Conservation (phyloP, 164 flowering plant genomes). For the Brasenia schreberi region DNA sequence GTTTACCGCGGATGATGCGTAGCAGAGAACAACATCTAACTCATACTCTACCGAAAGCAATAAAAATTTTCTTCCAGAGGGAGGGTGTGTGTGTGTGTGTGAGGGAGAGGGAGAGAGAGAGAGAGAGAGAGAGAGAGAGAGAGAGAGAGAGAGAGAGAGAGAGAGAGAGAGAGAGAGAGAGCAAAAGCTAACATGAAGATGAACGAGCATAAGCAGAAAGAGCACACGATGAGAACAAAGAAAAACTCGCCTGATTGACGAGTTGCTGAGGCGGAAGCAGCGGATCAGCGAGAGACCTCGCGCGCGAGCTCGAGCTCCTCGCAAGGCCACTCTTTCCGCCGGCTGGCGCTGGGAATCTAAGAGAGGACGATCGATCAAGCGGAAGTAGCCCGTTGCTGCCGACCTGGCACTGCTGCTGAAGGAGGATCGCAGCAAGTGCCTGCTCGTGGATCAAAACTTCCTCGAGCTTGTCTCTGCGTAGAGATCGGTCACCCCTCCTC, state of each 20-base stretch:
- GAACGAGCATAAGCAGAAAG: not conserved
- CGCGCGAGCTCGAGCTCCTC: conserved; percentile 75
- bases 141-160: conserved; percentile 5
- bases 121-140: conserved; percentile 3
- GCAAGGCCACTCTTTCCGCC: conserved; percentile 48
- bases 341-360: conserved; percentile 18
- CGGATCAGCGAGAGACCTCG: conserved; percentile 72
- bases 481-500: conserved; percentile 37
- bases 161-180: conserved; percentile 3
- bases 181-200: no score
- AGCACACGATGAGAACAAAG: not conserved
- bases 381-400: conserved; percentile 19
- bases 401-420: conserved; percentile 28
- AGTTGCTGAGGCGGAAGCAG: conserved; percentile 84
- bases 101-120: conserved; percentile 1
- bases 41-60: no score
- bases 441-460: conserved; percentile 52
- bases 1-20: no score
- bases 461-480: conserved; percentile 32
- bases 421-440: conserved; percentile 62
- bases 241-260: conserved; percentile 54
- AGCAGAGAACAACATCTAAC: no score
- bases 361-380: conserved; percentile 71
- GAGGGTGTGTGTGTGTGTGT: conserved; percentile 1
- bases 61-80: not conserved